Percentiles rank a stretch among this genome's conserved stretches.
Conservation (phyloP, 164 flowering plant genomes). For the Akebia trifoliata region DNA sequence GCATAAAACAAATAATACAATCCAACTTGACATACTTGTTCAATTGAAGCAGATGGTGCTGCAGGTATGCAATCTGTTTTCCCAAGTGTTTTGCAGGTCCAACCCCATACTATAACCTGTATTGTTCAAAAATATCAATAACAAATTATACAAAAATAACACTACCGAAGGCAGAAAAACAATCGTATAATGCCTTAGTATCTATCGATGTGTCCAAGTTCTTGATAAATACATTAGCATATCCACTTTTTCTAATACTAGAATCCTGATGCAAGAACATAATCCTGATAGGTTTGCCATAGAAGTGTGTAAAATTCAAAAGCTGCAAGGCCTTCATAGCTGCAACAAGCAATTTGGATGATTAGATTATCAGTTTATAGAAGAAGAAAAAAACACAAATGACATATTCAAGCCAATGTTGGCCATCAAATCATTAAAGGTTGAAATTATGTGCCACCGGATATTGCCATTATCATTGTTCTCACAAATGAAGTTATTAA, state of each 20-base stretch:
- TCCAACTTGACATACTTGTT: too few relatives aligned
- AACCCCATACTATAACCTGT: too few relatives aligned
- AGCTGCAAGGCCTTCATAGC: slow-evolving; percentile 56
- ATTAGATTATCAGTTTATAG: neutral
- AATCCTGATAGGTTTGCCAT: slow-evolving; percentile 64
- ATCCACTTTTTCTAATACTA: slow-evolving; percentile 55
- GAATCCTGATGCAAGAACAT: slow-evolving; percentile 67
- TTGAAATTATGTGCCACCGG: too few relatives aligned
- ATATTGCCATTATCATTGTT: too few relatives aligned
- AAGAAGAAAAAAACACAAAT: neutral
- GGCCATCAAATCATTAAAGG: too few relatives aligned
- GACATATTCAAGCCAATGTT: neutral
- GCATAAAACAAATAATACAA: too few relatives aligned
- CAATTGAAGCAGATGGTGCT: too few relatives aligned
- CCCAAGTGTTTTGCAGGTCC: too few relatives aligned
- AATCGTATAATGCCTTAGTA: slow-evolving; percentile 32
- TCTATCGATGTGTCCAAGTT: slow-evolving; percentile 19
- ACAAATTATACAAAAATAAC: too few relatives aligned
- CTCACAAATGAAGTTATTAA: too few relatives aligned
- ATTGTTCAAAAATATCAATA: too few relatives aligned
- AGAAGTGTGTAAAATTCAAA: slow-evolving; percentile 45
- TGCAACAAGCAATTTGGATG: slow-evolving; percentile 12
- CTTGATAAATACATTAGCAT: slow-evolving; percentile 87
- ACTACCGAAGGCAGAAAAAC: slow-evolving; percentile 53
- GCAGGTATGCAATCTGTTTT: too few relatives aligned